A percentile compares a stretch with the other conserved stretches of the same genome.
These are phyloP conservation scores for Neophaeococcomyces aloes DNA, from an alignment of 2,329 filamentous ascomycete species.

Conservation along the genomic window DNA sequence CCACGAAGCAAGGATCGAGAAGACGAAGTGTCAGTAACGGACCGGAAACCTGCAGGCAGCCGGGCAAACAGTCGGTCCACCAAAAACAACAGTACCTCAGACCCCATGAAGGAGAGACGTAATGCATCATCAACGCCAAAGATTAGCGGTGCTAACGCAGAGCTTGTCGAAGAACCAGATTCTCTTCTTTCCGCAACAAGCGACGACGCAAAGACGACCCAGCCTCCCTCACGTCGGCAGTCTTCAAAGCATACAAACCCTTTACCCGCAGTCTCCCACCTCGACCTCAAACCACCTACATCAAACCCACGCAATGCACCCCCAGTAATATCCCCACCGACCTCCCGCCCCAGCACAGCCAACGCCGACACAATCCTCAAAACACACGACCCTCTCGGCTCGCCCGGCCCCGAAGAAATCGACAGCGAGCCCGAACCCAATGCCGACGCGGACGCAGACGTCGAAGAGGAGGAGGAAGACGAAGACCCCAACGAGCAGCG, in stretches of 20 bases:
- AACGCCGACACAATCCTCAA: neutral
- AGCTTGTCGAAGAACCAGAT: constrained; percentile 6
- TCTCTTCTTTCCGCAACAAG: neutral
- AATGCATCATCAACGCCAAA: constrained; percentile 2
- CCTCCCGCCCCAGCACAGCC: neutral
- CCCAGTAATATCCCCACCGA: constrained; percentile 26
- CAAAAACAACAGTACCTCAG: constrained; percentile 3
- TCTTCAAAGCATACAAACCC: neutral
- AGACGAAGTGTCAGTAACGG: constrained; percentile 21
- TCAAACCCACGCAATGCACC: constrained; percentile 29
- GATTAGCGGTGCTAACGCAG: neutral
- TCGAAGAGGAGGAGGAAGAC: constrained; percentile 42
- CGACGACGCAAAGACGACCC: neutral
- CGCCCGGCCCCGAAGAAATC: constrained; percentile 19
- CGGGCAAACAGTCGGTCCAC: constrained; percentile 4
- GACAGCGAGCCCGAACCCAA: constrained; percentile 30
- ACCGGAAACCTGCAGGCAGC: neutral
- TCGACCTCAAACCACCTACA: constrained; percentile 22
- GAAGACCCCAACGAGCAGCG: constrained; percentile 59
- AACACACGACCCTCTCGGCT: constrained; percentile 14
- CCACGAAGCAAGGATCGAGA: constrained; percentile 18
- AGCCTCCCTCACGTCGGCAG: neutral
- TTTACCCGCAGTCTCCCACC: neutral
- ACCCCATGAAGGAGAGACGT: neutral
- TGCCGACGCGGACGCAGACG: constrained; percentile 4